Base-by-base conservation (phyloP, 805 yeast species). In the Lachancea nothofagi region DNA sequence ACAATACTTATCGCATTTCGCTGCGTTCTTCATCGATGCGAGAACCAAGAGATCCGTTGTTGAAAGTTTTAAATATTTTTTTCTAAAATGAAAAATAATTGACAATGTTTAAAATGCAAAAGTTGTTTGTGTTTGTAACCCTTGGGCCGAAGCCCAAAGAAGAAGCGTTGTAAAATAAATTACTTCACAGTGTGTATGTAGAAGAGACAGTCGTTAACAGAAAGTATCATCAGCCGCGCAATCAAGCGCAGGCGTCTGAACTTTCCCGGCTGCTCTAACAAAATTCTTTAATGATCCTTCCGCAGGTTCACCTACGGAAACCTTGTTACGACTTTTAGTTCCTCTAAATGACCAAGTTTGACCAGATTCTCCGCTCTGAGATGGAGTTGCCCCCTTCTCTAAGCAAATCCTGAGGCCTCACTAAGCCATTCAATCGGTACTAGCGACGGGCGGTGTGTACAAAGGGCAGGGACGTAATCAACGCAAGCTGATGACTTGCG, bases 11-110 rank as follows among this genome's bases (percentile, higher is more conserved):
- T 64, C 69, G 68, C 67, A 59, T 51, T 62, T 64, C 64, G 68
- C 69, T 64, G 68, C 69, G 67, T 62, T 62, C 67, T 64, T 64
- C 67, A 64, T 64, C 67, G 67, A 59, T 64, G 67, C 62, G 66
- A 61, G 67, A 62, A 56, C 66, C 67, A 62, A 64, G 67, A 62
- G 67, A 62, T 63, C 65, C 65, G 65, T 60, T 61, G 65, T 55
- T 61, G 64, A 61, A 58, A 62, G 64, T 60, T 62, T 61, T 61
- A 47, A 60, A 49, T 48, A 52, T 58, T 57, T 45, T 40, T 45
- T 49, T 47, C 46, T 40, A 36, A 48, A 45, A 40, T 42, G 45
- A 46, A 44, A 33, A 40, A 41, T 42, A 40, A 40, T 48, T 48
- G 47, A 46, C 46, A 41, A 37, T 36, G 27, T 29, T 31, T 27